Base-by-base conservation (phyloP, 2,329 filamentous ascomycete species). In the Trichocomaceae sp. region DNA sequence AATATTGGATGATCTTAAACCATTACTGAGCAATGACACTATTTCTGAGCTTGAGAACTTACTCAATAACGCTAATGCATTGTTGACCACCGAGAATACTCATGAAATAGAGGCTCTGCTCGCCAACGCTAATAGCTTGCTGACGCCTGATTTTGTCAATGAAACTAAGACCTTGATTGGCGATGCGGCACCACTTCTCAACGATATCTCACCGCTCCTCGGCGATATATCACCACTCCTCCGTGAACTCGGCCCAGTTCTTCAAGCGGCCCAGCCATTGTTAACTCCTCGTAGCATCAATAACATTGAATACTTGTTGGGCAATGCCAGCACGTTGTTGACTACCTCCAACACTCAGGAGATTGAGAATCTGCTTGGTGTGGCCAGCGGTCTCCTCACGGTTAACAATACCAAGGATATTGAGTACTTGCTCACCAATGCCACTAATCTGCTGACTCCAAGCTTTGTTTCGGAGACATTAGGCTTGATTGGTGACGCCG, bases 41-140 rank as follows among this genome's bases (percentile, higher is more conserved):
- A 63, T 68, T 33, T 63, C 64, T 57, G 65, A 68, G 57, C 59
- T 69, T 31, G 66, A 68, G 45, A 57, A 58, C 20, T 56, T 69
- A 5, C 61, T 69, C 15, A 60, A 57, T n/a, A 66, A 68, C 35
- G 65, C 62, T 22, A 66, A 64, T 47, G 45, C 57, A 6, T 53
- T 69, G 29, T 58, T 69, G 52, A 64, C 61, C 19, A 39, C 59
- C 33, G 58, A 64, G 35, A 51, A 51, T 20, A 46, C 63, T 62
- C 61, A 67, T 53, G 61, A 64, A 20, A 63, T 66, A 5, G 59
- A 62, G 50, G 49, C 52, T 31, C 56, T 69, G 42, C 57, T 69
- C 33, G 54, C 54, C 54, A 63, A 66, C 13, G 64, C 62, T 23
- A 61, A 61, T 46, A 58, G 57, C 39, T 48, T 69, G 39, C 53